Base-by-base conservation (phyloP, 495 filamentous ascomycete species). In the Tuber umbilicatum region DNA sequence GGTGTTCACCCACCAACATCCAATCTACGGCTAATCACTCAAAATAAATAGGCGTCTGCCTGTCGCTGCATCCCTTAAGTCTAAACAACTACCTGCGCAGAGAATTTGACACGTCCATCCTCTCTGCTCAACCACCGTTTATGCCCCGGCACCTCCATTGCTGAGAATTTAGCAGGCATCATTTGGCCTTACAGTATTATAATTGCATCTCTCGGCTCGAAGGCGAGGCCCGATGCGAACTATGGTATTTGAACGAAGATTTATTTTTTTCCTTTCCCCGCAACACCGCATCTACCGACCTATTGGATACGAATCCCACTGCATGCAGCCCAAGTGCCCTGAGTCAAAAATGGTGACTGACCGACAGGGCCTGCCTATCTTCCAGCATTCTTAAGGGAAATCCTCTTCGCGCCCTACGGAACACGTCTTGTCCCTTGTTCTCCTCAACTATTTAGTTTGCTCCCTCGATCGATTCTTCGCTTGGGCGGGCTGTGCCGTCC, bases 11-110 rank as follows among this genome's bases (percentile, higher is more conserved):
- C 27, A 64, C 31, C 55, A 35, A 64, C 55, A 35, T 17, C 27
- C 55, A 64, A 64, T 64, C 55, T 64, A 64, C 55, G 55, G 55
- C 55, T 64, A 64, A 64, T 64, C 55, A 64, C 55, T 64, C 55
- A 35, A 31, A 64, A 64, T 64, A 64, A 64, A 64, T 64, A 64
- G 55, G 55, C n/a, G 55, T 64, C 4, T 17, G 55, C 27, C 55
- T 31, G 55, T 35, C 10, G 27, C 27, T 35, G 55, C 55, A 64
- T 64, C 55, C 27, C 55, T 35, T 6, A 17, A 64, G 55, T 27
- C 27, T 19, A 16, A 16, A 64, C 27, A 64, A 35, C 55, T 64
- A 5, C 55, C 55, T 35, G 27, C 55, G 31, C 55, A 64, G 27
- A 14, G 55, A 64, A 35, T 64, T 64, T 64, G 55, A 64, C 55